These are phyloP conservation scores for Metrosideros polymorpha DNA, from an alignment of 441 rosid species.

Conservation along the genomic window DNA sequence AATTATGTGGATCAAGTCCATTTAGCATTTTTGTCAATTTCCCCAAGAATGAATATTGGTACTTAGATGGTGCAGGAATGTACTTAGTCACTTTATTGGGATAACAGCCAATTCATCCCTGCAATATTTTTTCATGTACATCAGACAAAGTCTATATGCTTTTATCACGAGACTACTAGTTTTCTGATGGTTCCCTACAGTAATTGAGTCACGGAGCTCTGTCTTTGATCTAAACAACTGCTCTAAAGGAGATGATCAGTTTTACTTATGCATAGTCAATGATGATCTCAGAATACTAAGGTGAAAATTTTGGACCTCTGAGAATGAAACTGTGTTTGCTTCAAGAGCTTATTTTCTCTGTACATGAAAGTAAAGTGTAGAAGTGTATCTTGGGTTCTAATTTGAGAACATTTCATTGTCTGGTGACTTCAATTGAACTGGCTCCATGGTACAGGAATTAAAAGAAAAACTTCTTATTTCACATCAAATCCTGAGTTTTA, in stretches of 20 bases:
- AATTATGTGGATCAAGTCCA: background rate
- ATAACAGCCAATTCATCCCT: background rate
- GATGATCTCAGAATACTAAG: background rate
- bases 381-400: background rate
- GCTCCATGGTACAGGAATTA: background rate
- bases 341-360: background rate
- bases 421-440: background rate
- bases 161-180: background rate
- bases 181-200: background rate
- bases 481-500: background rate
- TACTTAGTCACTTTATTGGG: background rate
- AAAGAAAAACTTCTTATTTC: background rate
- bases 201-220: background rate
- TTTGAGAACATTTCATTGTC: background rate
- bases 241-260: background rate
- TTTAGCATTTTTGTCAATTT: background rate
- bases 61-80: background rate
- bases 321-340: background rate
- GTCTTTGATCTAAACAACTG: background rate
- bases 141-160: background rate
- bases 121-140: background rate
- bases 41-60: background rate
- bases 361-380: background rate
- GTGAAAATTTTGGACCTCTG: background rate
- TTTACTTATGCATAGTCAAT: background rate